Base-by-base conservation (phyloP, 139 green algal genomes). In the Asterochloris erici region DNA sequence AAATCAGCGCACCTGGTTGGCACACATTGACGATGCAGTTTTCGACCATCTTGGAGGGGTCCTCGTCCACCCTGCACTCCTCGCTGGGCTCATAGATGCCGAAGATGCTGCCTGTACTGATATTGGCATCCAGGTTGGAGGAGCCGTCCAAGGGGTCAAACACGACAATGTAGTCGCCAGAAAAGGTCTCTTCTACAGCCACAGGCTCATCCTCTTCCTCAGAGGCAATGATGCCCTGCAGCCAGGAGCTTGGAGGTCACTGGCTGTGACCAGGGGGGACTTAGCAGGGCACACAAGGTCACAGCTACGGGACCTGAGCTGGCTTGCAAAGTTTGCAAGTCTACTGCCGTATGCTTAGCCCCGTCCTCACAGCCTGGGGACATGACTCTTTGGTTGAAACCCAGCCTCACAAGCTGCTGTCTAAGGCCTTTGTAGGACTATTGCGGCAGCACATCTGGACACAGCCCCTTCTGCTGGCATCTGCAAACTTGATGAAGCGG, bases 131-230 rank as follows among this genome's bases (percentile, higher is more conserved):
- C 80, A 99, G 98, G 94, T 99, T 99, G 84, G 94, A 98, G 23
- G 93, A 98, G 81, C 97, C 97, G 80, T 99, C 97, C 38, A 99
- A 93, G 15, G 97, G 97, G 91, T 99, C 97, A 87, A 99, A 99
- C 70, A 97, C 93, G 61, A 98, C 95, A 63, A 98, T 94, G 87
- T 99, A 99, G 88, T 99, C 97, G 79, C 97, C 94, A 69, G 90
- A 95, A 90, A 91, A 96, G 24, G 93, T 96, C 90, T 99, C 94
- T 90, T 98, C 95, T 29, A 99, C 96, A 24, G 91, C 90, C 29
- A 99, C 91, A 1, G 97, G 97, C 75, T 92, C 84, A 83, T 99
- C 97, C 91, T 99, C 97, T 91, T 99, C 97, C 92, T 99, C 97
- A 12, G 89, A 96, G 9, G 96, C 97, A 78, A 99, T 95, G 47